Conservation (phyloP, 163 green algal species). For the Coccomyxa subellipsoidea region DNA sequence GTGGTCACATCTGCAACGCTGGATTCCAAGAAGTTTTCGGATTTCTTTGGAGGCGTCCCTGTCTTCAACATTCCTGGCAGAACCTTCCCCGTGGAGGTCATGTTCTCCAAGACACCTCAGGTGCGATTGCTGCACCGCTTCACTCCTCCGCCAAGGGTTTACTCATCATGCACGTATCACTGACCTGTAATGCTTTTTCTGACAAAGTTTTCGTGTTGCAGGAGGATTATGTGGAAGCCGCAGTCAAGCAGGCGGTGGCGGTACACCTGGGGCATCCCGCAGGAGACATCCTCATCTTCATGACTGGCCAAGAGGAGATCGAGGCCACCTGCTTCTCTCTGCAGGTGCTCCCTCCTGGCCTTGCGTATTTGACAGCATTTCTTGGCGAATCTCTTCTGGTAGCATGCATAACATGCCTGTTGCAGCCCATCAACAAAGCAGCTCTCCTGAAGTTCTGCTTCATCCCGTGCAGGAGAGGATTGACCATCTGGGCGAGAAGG, state of each 20-base stretch:
- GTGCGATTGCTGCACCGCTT: neutral
- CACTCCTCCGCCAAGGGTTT: neutral
- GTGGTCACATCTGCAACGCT: constrained; percentile 96
- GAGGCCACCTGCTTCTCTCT: constrained; percentile 87
- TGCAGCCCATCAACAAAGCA: no score
- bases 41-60: constrained; percentile 85
- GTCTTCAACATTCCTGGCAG: constrained; percentile 93
- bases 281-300: constrained; percentile 98
- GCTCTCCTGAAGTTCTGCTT: neutral
- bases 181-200: neutral
- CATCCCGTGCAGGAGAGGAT: constrained; percentile 70
- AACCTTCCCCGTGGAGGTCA: constrained; percentile 94
- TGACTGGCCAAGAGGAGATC: constrained; percentile 98
- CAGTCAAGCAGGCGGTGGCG: constrained; percentile 93
- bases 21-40: constrained; percentile 79
- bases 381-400: neutral
- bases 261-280: constrained; percentile 85
- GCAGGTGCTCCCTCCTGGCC: constrained; percentile 12
- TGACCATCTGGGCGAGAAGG: constrained; percentile 73
- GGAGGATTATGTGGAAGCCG: constrained; percentile 96
- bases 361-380: neutral
- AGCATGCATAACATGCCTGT: no score
- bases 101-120: constrained; percentile 85
- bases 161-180: neutral
- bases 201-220: constrained; percentile 22